Evolutionary conservation across 805 yeast species (phyloP), one percentile per base, ranked within the genome.

Genomic region (Starmerella gropengiesseri): DNA sequence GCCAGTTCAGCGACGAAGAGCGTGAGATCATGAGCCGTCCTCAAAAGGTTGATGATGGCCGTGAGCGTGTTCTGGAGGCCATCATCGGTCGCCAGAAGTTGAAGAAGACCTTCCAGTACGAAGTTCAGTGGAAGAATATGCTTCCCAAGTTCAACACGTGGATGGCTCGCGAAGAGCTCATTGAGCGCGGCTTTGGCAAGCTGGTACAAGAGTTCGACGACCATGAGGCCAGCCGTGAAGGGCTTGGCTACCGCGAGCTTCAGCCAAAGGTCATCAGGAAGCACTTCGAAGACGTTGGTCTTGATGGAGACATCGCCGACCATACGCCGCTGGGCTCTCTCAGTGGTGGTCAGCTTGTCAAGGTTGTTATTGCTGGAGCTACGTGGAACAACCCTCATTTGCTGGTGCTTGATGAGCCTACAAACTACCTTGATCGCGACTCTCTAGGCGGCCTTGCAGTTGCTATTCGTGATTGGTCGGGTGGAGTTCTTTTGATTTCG

Each of bases 331-430:
- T 89, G 74, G 96, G 97, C 19, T 84, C 95, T 6, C 71, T 89
- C 51, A 86, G 96, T 20, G 98, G 98, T 62, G 98, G 98, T 57
- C 98, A 89, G 69, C 74, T 89, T 18, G 98, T 89, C 48, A 89
- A 89, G 66, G 97, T 89, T 50, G 98, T 89, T 47, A 89, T 89
- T 68, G 97, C 97, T 12, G 98, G 97, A 66, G 96, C 97, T 51
- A 89, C 89, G 91, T 89, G 98, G 98, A 89, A 91, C 67, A 91
- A 89, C 61, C 98, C 98, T 16, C 98, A 89, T 64, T 74, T 89
- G 64, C 74, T 89, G 51, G 98, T 89, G 32, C 73, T 89, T 51
- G 98, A 89, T 66, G 98, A 89, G 74, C 98, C 98, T 62, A 89
- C 97, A 58, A 89, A 89, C 69, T 89, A 91, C 71, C 71, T 89